Conservation (phyloP, 345 rosid species). For the Reutealis trisperma region DNA sequence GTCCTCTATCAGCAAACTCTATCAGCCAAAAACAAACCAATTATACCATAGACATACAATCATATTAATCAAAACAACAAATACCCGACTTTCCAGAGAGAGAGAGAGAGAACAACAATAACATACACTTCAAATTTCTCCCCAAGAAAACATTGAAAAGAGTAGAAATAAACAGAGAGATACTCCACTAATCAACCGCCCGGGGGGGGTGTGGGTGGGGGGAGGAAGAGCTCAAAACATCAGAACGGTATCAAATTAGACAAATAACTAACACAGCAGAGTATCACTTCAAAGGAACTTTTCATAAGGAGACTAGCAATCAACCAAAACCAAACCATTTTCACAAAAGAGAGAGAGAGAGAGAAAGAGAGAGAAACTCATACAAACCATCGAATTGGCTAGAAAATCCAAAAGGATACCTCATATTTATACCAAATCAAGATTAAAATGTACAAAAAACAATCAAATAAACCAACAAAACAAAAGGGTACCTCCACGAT, state of each 20-base stretch:
- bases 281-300: not conserved
- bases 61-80: not conserved
- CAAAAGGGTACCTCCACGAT: constrained; percentile 79
- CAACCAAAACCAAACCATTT: constrained; percentile 9
- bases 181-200: not conserved
- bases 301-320: not conserved
- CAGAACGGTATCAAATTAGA: constrained; percentile 5
- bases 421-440: not conserved
- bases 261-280: not conserved
- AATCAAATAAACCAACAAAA: not conserved
- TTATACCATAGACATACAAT: not conserved
- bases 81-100: not conserved
- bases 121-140: not conserved
- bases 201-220: no score
- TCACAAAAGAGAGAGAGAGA: not conserved
- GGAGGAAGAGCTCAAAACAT: constrained; percentile 5
- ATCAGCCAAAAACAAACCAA: not conserved
- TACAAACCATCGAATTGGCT: constrained; percentile 14
- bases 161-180: not conserved
- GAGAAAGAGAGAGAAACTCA: no score
- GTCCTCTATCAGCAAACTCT: not conserved
- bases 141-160: not conserved
- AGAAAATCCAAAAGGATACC: not conserved
- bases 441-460: not conserved
- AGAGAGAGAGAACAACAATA: no score